These are phyloP conservation scores for Berkeleyomyces basicola DNA, from an alignment of 2,329 filamentous ascomycete genomes.

Conservation along the genomic window DNA sequence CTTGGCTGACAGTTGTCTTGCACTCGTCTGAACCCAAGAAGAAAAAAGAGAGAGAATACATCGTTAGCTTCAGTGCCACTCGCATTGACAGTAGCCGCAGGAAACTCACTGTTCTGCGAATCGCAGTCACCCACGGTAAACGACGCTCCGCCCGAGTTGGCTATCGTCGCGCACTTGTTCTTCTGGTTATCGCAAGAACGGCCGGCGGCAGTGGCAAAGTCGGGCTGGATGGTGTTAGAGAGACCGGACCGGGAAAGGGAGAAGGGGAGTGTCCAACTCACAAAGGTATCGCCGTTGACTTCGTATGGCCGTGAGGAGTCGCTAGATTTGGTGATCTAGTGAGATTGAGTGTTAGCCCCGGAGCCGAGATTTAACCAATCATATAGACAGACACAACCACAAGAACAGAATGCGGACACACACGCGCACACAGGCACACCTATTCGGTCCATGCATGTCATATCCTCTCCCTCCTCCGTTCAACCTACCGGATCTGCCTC, in stretches of 20 bases:
- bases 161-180: constrained; percentile 28
- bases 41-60: not conserved
- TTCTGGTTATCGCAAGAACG: constrained; percentile 33
- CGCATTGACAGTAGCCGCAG: too few relatives aligned
- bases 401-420: too few relatives aligned
- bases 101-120: constrained; percentile 26
- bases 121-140: constrained; percentile 30
- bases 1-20: constrained; percentile 18
- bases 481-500: constrained; percentile 17
- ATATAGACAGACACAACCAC: too few relatives aligned
- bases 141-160: constrained; percentile 22
- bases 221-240: constrained; percentile 19
- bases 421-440: too few relatives aligned
- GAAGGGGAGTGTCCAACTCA: constrained; percentile 17
- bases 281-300: constrained; percentile 29
- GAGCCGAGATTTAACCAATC: too few relatives aligned
- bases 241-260: not conserved
- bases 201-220: constrained; percentile 27
- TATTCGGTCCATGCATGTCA: not conserved
- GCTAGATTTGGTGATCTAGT: constrained; percentile 25
- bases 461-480: not conserved
- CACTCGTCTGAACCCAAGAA: constrained; percentile 22
- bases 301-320: constrained; percentile 26
- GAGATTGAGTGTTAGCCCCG: not conserved
- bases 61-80: too few relatives aligned